phyloP scores from a whole-genome alignment of 1,139 yeast species.

The Meyerozyma athensensis region DNA sequence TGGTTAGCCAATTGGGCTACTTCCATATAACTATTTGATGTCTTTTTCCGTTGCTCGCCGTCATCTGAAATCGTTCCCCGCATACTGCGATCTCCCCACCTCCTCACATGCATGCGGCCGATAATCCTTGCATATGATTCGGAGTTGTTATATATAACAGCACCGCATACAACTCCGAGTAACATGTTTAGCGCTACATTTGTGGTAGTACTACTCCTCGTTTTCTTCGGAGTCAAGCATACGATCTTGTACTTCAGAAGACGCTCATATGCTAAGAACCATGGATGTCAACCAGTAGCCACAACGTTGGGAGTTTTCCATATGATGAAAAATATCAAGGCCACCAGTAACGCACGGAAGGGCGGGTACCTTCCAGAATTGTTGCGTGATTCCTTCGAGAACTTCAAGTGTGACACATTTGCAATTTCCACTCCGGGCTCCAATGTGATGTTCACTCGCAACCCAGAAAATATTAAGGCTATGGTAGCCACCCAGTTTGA shows the following conservation, averaged over 20 bases:
- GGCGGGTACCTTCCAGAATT: background rate
- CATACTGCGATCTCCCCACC: too few species aligned
- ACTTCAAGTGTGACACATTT: conserved; percentile 8
- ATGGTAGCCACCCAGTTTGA: conserved; percentile 24
- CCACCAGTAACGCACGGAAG: background rate
- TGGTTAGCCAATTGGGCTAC: too few species aligned
- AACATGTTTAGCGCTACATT: background rate
- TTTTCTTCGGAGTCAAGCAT: background rate
- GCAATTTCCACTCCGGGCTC: conserved; percentile 17
- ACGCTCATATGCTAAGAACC: background rate
- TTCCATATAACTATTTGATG: too few species aligned
- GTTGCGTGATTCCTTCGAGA: background rate
- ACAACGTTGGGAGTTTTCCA: background rate
- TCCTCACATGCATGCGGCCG: too few species aligned
- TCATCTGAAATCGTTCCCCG: too few species aligned
- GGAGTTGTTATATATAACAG: too few species aligned
- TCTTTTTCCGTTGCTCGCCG: too few species aligned
- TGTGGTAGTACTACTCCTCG: background rate
- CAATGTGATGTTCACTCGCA: conserved; percentile 17
- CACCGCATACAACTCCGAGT: too few species aligned
- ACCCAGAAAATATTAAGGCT: conserved; percentile 25
- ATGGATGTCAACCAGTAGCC: background rate
- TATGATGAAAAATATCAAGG: background rate
- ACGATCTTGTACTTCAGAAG: background rate
- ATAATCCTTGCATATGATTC: too few species aligned